These are phyloP conservation scores for Athelia sp. DNA, from an alignment of 1,284 basidiomycete species.

Conservation along the genomic window DNA sequence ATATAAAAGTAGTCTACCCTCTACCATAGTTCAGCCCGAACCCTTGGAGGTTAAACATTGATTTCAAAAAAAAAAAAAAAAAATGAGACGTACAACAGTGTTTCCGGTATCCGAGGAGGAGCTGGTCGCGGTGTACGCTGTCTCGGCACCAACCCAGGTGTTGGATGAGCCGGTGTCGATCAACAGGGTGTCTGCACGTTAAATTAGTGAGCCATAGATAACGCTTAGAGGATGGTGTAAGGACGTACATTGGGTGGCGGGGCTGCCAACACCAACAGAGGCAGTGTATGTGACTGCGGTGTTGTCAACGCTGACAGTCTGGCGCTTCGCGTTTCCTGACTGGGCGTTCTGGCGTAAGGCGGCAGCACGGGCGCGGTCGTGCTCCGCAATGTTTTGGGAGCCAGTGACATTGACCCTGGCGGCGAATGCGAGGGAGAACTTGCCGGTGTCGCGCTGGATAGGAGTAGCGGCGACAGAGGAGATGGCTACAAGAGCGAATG, in stretches of 20 bases:
- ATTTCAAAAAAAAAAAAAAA: too few relatives aligned
- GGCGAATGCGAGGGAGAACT: slow-evolving; percentile 11
- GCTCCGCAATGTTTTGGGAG: slow-evolving; percentile 36
- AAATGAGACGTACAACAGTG: too few relatives aligned
- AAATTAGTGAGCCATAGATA: too few relatives aligned
- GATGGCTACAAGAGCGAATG: slow-evolving; percentile 9
- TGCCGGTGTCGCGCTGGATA: slow-evolving; percentile 4
- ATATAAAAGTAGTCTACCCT: too few relatives aligned
- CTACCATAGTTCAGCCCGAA: too few relatives aligned
- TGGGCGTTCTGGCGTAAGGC: slow-evolving; percentile 33
- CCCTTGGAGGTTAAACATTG: too few relatives aligned
- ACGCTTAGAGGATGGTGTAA: background rate
- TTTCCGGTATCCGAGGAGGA: background rate
- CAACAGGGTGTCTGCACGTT: too few relatives aligned
- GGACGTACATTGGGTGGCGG: slow-evolving; percentile 47
- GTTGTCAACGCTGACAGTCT: slow-evolving; percentile 31
- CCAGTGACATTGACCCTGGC: slow-evolving; percentile 8
- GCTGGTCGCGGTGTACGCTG: too few relatives aligned
- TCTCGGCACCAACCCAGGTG: too few relatives aligned
- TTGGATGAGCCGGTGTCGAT: too few relatives aligned
- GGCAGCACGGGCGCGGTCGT: slow-evolving; percentile 48
- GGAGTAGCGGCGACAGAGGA: slow-evolving; percentile 7
- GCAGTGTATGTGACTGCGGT: slow-evolving; percentile 47
- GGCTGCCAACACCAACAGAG: slow-evolving; percentile 51
- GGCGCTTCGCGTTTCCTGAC: slow-evolving; percentile 29